Conservation (phyloP, 768 basidiomycete species). For the Suillus tomentosus region DNA sequence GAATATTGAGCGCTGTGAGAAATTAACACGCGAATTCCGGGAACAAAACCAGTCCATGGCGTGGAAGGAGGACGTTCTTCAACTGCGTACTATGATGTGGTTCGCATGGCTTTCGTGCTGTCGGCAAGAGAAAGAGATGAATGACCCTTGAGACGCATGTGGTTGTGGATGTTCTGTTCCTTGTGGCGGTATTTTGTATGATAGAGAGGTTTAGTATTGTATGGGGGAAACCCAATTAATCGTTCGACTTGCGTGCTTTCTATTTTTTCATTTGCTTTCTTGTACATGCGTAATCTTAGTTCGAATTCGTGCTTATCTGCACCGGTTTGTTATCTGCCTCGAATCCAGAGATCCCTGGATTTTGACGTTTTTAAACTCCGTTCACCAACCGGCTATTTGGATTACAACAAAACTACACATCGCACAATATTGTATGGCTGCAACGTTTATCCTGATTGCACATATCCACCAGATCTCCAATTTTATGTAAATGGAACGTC, state of each 20-base stretch:
- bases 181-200: constrained; percentile 21
- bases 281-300: constrained; percentile 29
- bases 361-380: constrained; percentile 17
- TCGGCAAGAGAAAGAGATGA: constrained; percentile 47
- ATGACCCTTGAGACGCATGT: constrained; percentile 18
- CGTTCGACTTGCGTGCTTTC: constrained; percentile 24
- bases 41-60: constrained; percentile 83
- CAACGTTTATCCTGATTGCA: neutral
- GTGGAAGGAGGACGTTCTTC: constrained; percentile 95
- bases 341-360: neutral
- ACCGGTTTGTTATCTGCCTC: neutral
- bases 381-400: constrained; percentile 16
- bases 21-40: constrained; percentile 85
- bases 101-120: constrained; percentile 83
- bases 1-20: constrained; percentile 85
- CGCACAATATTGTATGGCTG: no score
- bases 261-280: constrained; percentile 17
- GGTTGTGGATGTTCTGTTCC: constrained; percentile 14
- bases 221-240: constrained; percentile 28
- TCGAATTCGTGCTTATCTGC: neutral
- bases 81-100: constrained; percentile 92
- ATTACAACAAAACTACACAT: neutral
- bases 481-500: neutral
- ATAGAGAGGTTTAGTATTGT: constrained; percentile 29
- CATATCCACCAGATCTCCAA: neutral